Percentiles rank a stretch among this genome's conserved stretches.
Conservation (phyloP, 495 filamentous ascomycete species). For the Daldinia bambusicola region DNA sequence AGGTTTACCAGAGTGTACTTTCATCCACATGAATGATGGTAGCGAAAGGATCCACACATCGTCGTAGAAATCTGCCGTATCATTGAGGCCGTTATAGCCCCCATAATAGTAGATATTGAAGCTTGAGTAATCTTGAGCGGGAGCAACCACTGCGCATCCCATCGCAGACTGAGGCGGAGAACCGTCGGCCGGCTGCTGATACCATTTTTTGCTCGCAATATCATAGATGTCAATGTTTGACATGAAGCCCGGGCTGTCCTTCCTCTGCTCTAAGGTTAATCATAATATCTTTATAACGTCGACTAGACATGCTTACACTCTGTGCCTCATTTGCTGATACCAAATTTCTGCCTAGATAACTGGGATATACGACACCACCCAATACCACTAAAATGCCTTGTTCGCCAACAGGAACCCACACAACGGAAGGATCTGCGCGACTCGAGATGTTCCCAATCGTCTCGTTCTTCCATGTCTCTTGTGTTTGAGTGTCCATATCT, state of each 20-base stretch:
- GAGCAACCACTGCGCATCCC: slow-evolving; percentile 73
- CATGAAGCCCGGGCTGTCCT: slow-evolving; percentile 69
- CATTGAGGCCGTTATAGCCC: slow-evolving; percentile 66
- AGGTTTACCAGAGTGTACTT: slow-evolving; percentile 60
- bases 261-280: slow-evolving; percentile 47
- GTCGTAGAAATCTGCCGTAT: slow-evolving; percentile 58
- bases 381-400: slow-evolving; percentile 72
- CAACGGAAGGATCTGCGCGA: slow-evolving; percentile 70
- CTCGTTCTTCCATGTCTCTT: slow-evolving; percentile 64
- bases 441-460: slow-evolving; percentile 61
- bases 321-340: slow-evolving; percentile 51
- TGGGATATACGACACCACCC: slow-evolving; percentile 71
- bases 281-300: background rate
- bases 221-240: slow-evolving; percentile 75
- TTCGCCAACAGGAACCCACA: slow-evolving; percentile 74
- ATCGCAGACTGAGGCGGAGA: slow-evolving; percentile 65
- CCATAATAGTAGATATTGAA: slow-evolving; percentile 83
- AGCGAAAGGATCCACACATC: slow-evolving; percentile 80
- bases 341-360: slow-evolving; percentile 43
- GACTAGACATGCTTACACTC: slow-evolving; percentile 53
- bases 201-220: slow-evolving; percentile 65
- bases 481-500: slow-evolving; percentile 63
- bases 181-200: slow-evolving; percentile 68
- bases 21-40: slow-evolving; percentile 81
- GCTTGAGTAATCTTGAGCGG: slow-evolving; percentile 68